Evolutionary conservation across 495 filamentous ascomycete species (phyloP), one percentile per base, ranked within the genome.

Genomic region (Coniosporium apollinis): DNA sequence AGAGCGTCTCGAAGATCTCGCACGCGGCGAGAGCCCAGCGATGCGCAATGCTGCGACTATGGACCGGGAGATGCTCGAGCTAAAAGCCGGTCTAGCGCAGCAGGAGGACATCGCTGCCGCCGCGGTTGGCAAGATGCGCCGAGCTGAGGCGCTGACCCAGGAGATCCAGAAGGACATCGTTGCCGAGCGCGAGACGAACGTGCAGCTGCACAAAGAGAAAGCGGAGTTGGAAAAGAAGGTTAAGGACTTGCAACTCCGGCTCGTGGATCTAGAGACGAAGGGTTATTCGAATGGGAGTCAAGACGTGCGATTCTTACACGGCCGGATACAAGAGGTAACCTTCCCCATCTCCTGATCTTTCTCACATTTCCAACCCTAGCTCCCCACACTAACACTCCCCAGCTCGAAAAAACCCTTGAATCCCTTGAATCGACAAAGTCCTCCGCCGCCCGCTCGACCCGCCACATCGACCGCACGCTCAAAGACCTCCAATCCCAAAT

Each of bases 101-200:
- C 82, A 94, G 50, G 82, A 94, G 56, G 89, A 97, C 51, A 76
- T 96, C 19, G 85, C 84, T 14, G 68, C 79, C 3, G 89, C 89
- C 2, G 89, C 89, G 0, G 78, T 96, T 30, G 87, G 84, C 50
- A 96, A 96, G 64, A 97, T 97, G 89, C 70, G 89, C n/a, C 76
- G 87, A 9, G 85, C 91, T 0, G 89, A 97, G 50, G 82, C 83
- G 24, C 61, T 97, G 11, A 74, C 74, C 1, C 71, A 72, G 13
- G 91, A 97, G 58, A 77, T 89, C 39, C 86, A 96, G 52, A 92
- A 91, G 57, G 89, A 97, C 48, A 81, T 96, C 29, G 76, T 76
- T n/a, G 74, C 71, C 10, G 89, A 94, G 52, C 71, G 89, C 13
- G 91, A 97, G 46, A 65, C 67, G 28, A 87, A 77, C 46, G 75